Evolutionary conservation across 2,329 filamentous ascomycete genomes (phyloP), one percentile per base, ranked within the genome.

Genomic region (Fusarium decemcellulare): DNA sequence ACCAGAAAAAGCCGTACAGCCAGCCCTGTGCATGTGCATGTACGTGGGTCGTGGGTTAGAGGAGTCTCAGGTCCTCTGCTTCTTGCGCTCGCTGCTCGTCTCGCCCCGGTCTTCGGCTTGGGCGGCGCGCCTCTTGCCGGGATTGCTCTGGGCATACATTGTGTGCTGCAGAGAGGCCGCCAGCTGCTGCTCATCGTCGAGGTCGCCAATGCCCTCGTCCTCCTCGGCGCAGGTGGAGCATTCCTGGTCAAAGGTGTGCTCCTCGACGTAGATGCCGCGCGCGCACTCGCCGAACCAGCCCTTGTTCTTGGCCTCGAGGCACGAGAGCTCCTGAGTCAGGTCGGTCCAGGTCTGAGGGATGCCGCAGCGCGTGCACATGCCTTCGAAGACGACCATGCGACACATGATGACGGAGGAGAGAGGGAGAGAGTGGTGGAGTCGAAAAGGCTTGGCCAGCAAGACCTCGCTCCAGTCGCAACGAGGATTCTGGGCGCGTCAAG

Each of bases 301-400:
- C 23, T 78, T 79, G 75, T 86, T 86, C 70, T 86, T 86, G 39
- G 84, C 83, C 65, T 85, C 79, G 52, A 86, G 81, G 59, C 84
- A 86, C 8, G 81, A 83, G 4, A 86, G 78, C 67, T 83, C 76
- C 71, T 85, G 83, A 12, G 80, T 76, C 18, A 86, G 77, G 9
- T 85, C 81, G 29, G 79, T 74, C 83, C 84, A 84, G 15, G 77
- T 81, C 56, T 83, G 80, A 46, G 63, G 70, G 7, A 79, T 74
- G 42, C 74, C 77, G 73, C 84, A 86, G 50, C 76, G 77, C 39
- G 81, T 81, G 75, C 84, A 86, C 42, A 74, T 72, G 48, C 84
- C 84, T 40, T 73, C 72, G 70, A 85, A 86, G 44, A 81, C 72
- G 46, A 86, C 72, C 72, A 83, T 77, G 58, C 84, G 83, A 75